Conservation (phyloP, 2,329 filamentous ascomycete genomes). For the Pseudogymnoascus sp. region DNA sequence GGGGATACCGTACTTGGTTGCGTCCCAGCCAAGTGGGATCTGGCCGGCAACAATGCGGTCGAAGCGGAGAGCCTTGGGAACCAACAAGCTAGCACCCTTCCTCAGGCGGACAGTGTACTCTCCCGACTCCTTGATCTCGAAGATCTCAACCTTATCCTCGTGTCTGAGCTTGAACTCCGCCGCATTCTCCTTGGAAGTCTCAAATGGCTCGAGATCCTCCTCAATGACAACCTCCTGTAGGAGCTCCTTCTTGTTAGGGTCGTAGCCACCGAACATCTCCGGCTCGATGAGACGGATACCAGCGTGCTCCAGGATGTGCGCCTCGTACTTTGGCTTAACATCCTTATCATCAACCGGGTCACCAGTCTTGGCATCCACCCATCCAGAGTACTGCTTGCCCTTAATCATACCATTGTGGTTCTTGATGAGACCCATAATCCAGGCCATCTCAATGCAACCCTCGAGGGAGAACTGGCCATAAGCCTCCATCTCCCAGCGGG, state of each 20-base stretch:
- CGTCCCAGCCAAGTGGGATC: constrained; percentile 94
- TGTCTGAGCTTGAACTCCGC: constrained; percentile 97
- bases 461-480: constrained; percentile 94
- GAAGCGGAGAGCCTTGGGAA: constrained; percentile 94
- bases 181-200: constrained; percentile 93
- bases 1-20: constrained; percentile 89
- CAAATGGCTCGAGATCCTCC: constrained; percentile 94
- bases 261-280: constrained; percentile 92
- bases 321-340: constrained; percentile 95
- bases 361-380: constrained; percentile 88
- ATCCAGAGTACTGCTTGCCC: constrained; percentile 92
- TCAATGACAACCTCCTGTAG: constrained; percentile 97
- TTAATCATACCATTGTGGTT: constrained; percentile 96
- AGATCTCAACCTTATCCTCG: constrained; percentile 94
- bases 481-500: constrained; percentile 98
- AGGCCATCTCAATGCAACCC: constrained; percentile 98
- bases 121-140: constrained; percentile 86
- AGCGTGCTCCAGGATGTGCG: constrained; percentile 88
- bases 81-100: constrained; percentile 91
- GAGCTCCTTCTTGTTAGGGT: constrained; percentile 97
- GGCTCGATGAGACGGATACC: constrained; percentile 97
- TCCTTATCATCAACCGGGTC: constrained; percentile 98
- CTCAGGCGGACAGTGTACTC: constrained; percentile 91
- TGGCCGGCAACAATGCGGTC: constrained; percentile 96
- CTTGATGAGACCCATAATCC: constrained; percentile 99